phyloP scores from a whole-genome alignment of 768 basidiomycete species.

The Rhizopogon sp. region DNA sequence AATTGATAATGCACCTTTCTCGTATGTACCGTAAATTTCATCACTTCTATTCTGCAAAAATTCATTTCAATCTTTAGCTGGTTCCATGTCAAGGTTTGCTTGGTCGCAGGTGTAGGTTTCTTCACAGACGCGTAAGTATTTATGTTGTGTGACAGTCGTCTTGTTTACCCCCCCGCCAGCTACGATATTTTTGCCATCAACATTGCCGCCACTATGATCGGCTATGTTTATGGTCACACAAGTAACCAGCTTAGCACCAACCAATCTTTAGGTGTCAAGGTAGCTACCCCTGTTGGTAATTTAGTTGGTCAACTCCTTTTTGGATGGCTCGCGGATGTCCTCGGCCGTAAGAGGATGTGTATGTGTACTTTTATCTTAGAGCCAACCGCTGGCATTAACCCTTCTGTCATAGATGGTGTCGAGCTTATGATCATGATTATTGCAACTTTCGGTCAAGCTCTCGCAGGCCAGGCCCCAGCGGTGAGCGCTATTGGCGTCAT shows the following conservation, averaged over 20 bases:
- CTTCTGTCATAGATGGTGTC: slow-evolving; percentile 35
- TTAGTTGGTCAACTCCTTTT: slow-evolving; percentile 73
- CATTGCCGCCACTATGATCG: slow-evolving; percentile 79
- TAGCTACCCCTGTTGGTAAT: slow-evolving; percentile 72
- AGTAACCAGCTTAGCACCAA: slow-evolving; percentile 36
- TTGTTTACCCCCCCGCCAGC: slow-evolving; percentile 3
- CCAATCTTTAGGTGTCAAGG: slow-evolving; percentile 76
- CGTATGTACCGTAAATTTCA: slow-evolving; percentile 40
- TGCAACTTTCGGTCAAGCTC: slow-evolving; percentile 73
- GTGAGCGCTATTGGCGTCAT: slow-evolving; percentile 72
- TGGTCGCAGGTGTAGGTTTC: slow-evolving; percentile 79
- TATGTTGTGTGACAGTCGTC: background rate
- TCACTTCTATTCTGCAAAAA: background rate
- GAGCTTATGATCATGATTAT: slow-evolving; percentile 78
- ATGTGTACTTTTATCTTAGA: slow-evolving; percentile 20
- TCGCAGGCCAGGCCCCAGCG: slow-evolving; percentile 62
- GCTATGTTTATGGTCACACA: slow-evolving; percentile 62
- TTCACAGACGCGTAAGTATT: slow-evolving; percentile 74
- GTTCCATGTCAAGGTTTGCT: slow-evolving; percentile 79
- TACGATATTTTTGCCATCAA: slow-evolving; percentile 91
- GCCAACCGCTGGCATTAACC: background rate
- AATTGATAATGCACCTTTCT: slow-evolving; percentile 83
- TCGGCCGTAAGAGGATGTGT: slow-evolving; percentile 83
- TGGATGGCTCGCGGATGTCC: slow-evolving; percentile 72
- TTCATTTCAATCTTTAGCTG: slow-evolving; percentile 38